These are phyloP conservation scores for Buxus sempervirens DNA, from an alignment of 164 flowering plant genomes.

Conservation along the genomic window DNA sequence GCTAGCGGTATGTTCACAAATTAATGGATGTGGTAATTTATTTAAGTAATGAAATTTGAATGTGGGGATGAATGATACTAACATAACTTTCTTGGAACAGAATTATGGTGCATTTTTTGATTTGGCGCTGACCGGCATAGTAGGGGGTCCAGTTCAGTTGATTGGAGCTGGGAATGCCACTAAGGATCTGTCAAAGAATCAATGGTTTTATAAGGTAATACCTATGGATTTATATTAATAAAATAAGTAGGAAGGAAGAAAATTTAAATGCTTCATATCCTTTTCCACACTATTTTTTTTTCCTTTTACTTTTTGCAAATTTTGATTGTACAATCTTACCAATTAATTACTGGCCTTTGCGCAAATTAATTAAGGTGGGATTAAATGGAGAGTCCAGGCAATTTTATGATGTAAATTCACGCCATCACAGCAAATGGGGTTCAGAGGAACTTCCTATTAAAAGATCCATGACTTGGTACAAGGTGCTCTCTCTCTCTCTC, in stretches of 20 bases:
- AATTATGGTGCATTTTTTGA: constrained; percentile 59
- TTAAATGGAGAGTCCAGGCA: constrained; percentile 35
- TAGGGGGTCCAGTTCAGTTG: constrained; percentile 44
- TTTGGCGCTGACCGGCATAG: constrained; percentile 30
- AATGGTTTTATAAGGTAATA: constrained; percentile 43
- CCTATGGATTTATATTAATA: no score
- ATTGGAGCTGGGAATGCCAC: constrained; percentile 34
- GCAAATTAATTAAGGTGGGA: constrained; percentile 33
- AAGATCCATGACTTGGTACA: constrained; percentile 62
- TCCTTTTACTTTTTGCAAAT: not conserved
- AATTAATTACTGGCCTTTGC: not conserved
- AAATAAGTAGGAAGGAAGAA: no score
- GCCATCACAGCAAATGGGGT: constrained; percentile 25
- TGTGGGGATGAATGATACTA: no score
- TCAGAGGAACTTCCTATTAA: constrained; percentile 25
- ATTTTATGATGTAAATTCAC: constrained; percentile 15
- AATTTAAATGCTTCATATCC: no score
- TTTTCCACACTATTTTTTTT: not conserved
- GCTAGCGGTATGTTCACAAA: constrained; percentile 26
- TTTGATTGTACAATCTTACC: not conserved
- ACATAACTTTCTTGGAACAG: constrained; percentile 18
- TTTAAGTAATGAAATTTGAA: not conserved
- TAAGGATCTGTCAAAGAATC: constrained; percentile 43
- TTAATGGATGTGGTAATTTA: not conserved
- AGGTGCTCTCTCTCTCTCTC: constrained; percentile 30